phyloP scores from a whole-genome alignment of 345 rosid species.

The Excoecaria agallocha region DNA sequence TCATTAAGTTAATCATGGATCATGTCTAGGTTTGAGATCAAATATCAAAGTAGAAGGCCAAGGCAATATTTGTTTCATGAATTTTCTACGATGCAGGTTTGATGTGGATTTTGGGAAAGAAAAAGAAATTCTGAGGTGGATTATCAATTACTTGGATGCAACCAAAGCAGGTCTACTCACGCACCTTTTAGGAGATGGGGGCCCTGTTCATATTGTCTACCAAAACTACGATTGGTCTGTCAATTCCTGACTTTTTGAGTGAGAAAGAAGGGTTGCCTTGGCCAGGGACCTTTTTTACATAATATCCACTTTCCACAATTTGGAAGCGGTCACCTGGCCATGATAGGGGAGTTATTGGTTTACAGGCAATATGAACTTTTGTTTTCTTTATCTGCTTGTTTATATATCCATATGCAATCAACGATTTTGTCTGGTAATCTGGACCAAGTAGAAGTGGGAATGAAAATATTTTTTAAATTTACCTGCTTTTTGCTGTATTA shows the following conservation, averaged over 20 bases:
- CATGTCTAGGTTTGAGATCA: background rate
- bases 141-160: slow-evolving; percentile 65
- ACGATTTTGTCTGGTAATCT: background rate
- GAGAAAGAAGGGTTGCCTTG: background rate
- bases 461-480: background rate
- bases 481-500: background rate
- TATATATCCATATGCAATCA: background rate
- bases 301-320: background rate
- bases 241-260: slow-evolving; percentile 37
- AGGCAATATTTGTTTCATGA: background rate
- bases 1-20: too few species aligned
- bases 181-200: slow-evolving; percentile 65
- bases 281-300: slow-evolving; percentile 7
- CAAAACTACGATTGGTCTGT: slow-evolving; percentile 80
- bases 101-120: slow-evolving; percentile 67
- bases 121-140: slow-evolving; percentile 67
- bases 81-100: slow-evolving; percentile 44
- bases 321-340: slow-evolving; percentile 3
- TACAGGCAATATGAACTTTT: background rate
- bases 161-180: slow-evolving; percentile 66
- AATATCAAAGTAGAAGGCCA: background rate
- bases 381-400: background rate
- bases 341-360: background rate
- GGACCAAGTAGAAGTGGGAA: background rate
- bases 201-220: slow-evolving; percentile 58